Conservation (phyloP, 2,329 filamentous ascomycete genomes). For the Botryosphaeria agaves region DNA sequence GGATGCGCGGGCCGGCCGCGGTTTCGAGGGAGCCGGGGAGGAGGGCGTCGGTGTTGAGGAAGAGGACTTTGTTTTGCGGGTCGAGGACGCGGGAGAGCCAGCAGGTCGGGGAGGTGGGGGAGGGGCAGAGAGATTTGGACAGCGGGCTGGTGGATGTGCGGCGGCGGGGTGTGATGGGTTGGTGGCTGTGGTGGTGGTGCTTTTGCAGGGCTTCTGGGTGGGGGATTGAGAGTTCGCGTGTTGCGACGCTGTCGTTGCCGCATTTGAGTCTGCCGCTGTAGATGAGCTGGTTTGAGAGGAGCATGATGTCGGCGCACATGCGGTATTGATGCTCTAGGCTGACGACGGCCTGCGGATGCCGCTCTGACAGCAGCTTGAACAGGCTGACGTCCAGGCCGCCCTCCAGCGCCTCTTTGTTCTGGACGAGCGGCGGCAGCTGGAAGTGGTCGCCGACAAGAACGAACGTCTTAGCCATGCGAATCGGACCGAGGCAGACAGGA, state of each 20-base stretch:
- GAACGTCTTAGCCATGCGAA: slow-evolving; percentile 82
- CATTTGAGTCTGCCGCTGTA: slow-evolving; percentile 85
- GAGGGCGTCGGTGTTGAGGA: slow-evolving; percentile 76
- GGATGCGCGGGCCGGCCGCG: slow-evolving; percentile 66
- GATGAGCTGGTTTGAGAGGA: slow-evolving; percentile 79
- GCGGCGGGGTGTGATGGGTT: slow-evolving; percentile 30
- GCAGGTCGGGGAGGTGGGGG: slow-evolving; percentile 34
- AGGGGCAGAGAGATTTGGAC: slow-evolving; percentile 33
- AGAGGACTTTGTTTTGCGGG: slow-evolving; percentile 57
- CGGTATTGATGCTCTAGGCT: slow-evolving; percentile 93
- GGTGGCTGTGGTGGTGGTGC: slow-evolving; percentile 12
- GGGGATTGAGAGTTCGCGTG: slow-evolving; percentile 49
- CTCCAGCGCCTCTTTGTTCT: slow-evolving; percentile 71
- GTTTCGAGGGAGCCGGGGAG: slow-evolving; percentile 49
- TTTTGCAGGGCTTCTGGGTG: slow-evolving; percentile 16
- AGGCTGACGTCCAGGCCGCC: slow-evolving; percentile 84
- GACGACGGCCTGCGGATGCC: slow-evolving; percentile 72
- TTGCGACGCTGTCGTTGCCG: slow-evolving; percentile 60
- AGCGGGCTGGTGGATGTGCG: slow-evolving; percentile 10
- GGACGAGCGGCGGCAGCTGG: slow-evolving; percentile 83
- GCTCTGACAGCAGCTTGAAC: slow-evolving; percentile 84
- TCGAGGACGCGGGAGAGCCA: slow-evolving; percentile 61
- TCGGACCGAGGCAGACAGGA: slow-evolving; percentile 84
- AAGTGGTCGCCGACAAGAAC: slow-evolving; percentile 94
- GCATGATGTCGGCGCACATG: slow-evolving; percentile 97